Evolutionary conservation across 2,329 filamentous ascomycete genomes (phyloP), one percentile per base, ranked within the genome.

Genomic region (Bipolaris cookei): DNA sequence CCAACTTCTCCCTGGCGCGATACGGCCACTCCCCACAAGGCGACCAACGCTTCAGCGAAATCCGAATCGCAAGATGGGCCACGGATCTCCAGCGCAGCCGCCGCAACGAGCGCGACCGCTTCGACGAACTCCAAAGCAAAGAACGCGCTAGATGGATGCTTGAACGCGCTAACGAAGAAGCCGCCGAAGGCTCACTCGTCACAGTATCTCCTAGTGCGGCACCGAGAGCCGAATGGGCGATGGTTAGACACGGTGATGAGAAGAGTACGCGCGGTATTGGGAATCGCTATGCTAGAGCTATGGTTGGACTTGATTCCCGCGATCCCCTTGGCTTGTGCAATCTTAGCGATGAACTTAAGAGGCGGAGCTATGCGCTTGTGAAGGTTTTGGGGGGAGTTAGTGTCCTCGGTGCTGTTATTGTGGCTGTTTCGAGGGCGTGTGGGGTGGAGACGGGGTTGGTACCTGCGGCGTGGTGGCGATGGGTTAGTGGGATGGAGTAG

Each of bases 11-110:
- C 2, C 59, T 76, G 6, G 65, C 74, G 6, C 81, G 86, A 54
- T 80, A 89, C 51, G 79, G 83, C 37, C 64, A 62, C 13, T 80
- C 86, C 69, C 44, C 59, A 16, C 83, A 85, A 56, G 80, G 82
- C 16, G 85, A 89, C 68, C 86, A 89, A 64, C 81, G 80, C 6
- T 77, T 88, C 39, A 86, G 86, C 11, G 86, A 89, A 62, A 82
- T 94, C n/a, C 83, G 88, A 6, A 81, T 96, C 16, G 90, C 88
- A 1, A 90, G 89, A 69, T 96, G 92, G 92, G 91, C 92, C 0
- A 84, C 87, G 6, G 90, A 95, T 66, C 81, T 96, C 0, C 91
- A 96, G 71, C 85, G 86, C 54, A 91, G 89, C 68, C 80, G 95
- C 1, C 84, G 87, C 25, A 88, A 88, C 56, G 91, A 95, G 72